A percentile compares a stretch with the other conserved stretches of the same genome.
phyloP scores from a whole-genome alignment of 2,329 filamentous ascomycete genomes.

The Xylaria digitata region DNA sequence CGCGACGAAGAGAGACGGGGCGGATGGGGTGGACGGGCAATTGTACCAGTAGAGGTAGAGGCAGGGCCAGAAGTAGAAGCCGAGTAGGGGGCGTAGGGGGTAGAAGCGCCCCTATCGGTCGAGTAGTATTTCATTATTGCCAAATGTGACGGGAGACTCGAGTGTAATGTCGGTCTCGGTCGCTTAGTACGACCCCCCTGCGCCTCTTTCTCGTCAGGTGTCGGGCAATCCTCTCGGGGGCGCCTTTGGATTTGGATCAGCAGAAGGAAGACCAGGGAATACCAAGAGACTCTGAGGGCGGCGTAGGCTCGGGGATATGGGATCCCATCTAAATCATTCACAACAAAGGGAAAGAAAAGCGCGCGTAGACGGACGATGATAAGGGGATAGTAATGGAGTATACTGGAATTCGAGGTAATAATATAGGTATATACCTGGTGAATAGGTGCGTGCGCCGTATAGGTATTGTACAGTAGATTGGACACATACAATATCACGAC shows the following conservation, averaged over 20 bases:
- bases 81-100: slow-evolving; percentile 2
- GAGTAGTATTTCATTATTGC: slow-evolving; percentile 28
- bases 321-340: neutral
- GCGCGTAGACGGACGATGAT: neutral
- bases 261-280: neutral
- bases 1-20: slow-evolving; percentile 41
- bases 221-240: slow-evolving; percentile 1
- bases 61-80: slow-evolving; percentile 3
- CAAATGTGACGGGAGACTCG: neutral
- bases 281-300: neutral
- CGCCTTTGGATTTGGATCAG: neutral
- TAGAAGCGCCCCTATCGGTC: slow-evolving; percentile 25
- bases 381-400: no score
- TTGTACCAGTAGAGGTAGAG: neutral
- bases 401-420: no score
- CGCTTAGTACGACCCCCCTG: neutral
- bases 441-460: no score
- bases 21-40: neutral
- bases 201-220: neutral
- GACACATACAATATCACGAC: no score
- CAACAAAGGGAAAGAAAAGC: neutral
- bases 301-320: neutral
- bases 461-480: no score
- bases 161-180: neutral
- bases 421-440: no score